Base-by-base conservation (phyloP, 805 yeast species). In the Debaryomyces prosopidis region DNA sequence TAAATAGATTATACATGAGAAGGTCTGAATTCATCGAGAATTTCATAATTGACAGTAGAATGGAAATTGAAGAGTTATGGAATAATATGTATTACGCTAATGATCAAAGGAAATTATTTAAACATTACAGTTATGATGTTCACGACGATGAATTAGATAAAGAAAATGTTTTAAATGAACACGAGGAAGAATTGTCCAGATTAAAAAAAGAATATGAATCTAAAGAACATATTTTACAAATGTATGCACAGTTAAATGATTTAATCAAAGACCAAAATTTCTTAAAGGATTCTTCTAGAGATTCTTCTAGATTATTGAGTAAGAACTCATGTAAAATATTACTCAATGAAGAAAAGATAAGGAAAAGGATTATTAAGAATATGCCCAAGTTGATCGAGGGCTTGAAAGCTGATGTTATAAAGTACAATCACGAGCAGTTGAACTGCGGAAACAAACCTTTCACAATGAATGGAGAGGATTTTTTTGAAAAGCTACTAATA, bases 321-420 rank as follows among this genome's bases (percentile, higher is more conserved):
- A 80, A 87, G 57, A 84, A 86, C 54, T 85, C 90, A 1, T 91
- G 92, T 51, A 84, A 83, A 48, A 84, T 91, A 18, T 68, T 92
- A 47, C 72, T 87, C 46, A 79, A 85, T 46, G 99, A 92, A 60
- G 97, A 90, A 59, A 84, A 77, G 57, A 71, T 82, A 33, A 71
- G 97, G 44, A 85, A 85, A 53, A 77, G 78, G 43, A 72, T 91
- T 6, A 66, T 79, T n/a, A 81, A 81, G 57, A 78, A 79, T 52
- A 68, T 88, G 52, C 98, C 98, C 0, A 69, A 72, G 31, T 71
- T 86, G 0, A 65, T 88, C 8, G 63, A 68, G 3, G 77, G 72
- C 1, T 63, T 92, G 39, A 77, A 76, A 48, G 35, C 49, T 1
- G 77, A 76, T 40, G 54, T 88, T 4, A 47, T 54, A 3, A 68